Base-by-base conservation (phyloP, 345 rosid species). In the Aethionema arabicum region DNA sequence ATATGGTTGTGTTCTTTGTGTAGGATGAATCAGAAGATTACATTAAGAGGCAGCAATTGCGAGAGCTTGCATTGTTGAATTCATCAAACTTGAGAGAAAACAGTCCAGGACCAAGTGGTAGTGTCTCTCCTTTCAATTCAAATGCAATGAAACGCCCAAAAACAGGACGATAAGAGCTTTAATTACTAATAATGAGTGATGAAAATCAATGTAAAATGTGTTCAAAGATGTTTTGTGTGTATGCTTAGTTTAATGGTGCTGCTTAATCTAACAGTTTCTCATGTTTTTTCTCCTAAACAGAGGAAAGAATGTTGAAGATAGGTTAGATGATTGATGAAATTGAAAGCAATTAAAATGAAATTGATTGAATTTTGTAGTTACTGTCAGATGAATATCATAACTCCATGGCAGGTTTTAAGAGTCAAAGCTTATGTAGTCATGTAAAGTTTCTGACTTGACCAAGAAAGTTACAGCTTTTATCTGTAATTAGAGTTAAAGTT, bases 1-100 rank as follows among this genome's bases (percentile, higher is more conserved):
- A 7, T 15, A 8, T 21, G n/a, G 45, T 27, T 56, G 41, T 39
- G 5, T 46, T 55, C 5, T 30, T 14, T 33, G 10, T 57, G 77
- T 85, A 93, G 99, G 99, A 93, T 41, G 99, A 93, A 72, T 87
- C 99, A 0, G 92, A 93, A 63, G 99, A 93, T 65, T 83, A 71
- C 77, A 87, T 90, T 35, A 90, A 90, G 85, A 87, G 96, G 79
- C 99, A 93, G 74, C 99, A 93, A 70, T 44, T 93, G 73, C 88
- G 96, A 21, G 97, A 93, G 70, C 78, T 93, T 11, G 99, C 99
- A 0, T 59, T 93, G 84, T 63, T 93, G 56, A 93, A 93, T 58
- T 93, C 97, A 10, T 93, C 97, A 10, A 93, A 79, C 76, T 77
- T 82, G 79, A 83, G 97, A 75, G 99, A 93, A 79, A 96, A 93